phyloP scores from a whole-genome alignment of 2,329 filamentous ascomycete genomes.

The Trichophyton benhamiae region DNA sequence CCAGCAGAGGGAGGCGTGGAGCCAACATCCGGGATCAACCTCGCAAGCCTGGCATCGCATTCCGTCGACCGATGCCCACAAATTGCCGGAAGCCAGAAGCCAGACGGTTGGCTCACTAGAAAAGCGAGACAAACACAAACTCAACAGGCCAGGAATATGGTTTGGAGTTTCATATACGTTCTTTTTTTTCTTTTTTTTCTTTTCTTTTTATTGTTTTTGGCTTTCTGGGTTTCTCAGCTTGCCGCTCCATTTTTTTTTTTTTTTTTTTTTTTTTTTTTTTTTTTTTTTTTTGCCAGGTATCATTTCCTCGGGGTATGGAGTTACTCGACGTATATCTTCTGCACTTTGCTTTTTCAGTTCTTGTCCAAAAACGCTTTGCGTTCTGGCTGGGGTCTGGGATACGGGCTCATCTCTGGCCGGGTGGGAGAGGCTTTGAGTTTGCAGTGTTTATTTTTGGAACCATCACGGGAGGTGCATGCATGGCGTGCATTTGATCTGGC shows the following conservation, averaged over 20 bases:
- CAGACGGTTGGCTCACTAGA: not conserved
- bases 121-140: constrained; percentile 1
- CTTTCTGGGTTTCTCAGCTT: not conserved
- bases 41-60: not conserved
- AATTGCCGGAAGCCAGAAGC: not conserved
- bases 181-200: not conserved
- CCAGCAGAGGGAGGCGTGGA: not conserved
- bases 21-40: not conserved
- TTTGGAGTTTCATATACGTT: not conserved
- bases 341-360: not conserved
- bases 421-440: not conserved
- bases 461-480: not conserved
- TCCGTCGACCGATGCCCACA: not conserved
- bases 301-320: constrained; percentile 11
- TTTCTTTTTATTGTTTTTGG: not conserved
- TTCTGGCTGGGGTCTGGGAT: not conserved
- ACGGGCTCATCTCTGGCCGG: not conserved
- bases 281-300: too few species aligned
- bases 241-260: not conserved
- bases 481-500: not conserved
- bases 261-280: constrained; percentile 4
- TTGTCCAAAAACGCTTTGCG: not conserved
- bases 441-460: constrained; percentile 1
- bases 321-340: not conserved
- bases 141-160: not conserved